Percentiles rank a stretch among this genome's conserved stretches.
These are phyloP conservation scores for Lentinula detonsa DNA, from an alignment of 768 basidiomycete genomes.

Conservation along the genomic window DNA sequence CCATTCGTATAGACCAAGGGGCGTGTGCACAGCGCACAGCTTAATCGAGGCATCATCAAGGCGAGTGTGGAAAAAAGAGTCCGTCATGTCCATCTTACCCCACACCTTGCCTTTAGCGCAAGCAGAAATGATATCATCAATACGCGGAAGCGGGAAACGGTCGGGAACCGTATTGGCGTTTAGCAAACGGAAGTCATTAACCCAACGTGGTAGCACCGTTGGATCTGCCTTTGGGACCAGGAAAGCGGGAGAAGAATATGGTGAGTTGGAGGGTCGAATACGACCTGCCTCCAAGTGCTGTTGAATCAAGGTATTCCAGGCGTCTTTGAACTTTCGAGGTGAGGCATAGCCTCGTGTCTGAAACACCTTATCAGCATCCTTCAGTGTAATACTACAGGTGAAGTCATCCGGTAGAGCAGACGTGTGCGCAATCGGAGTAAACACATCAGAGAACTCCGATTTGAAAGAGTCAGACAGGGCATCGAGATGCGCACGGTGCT, in stretches of 20 bases:
- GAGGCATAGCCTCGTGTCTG: slow-evolving; percentile 14
- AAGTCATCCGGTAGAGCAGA: slow-evolving; percentile 13
- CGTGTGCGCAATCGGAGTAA: too few species aligned
- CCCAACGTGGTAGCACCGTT: slow-evolving; percentile 14
- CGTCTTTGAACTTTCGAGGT: slow-evolving; percentile 23
- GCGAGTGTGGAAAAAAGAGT: slow-evolving; percentile 12
- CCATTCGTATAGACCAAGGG: too few species aligned
- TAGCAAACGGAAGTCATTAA: slow-evolving; percentile 20
- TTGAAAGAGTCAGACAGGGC: too few species aligned
- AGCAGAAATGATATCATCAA: slow-evolving; percentile 31
- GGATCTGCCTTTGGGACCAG: slow-evolving; percentile 26
- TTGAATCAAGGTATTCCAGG: slow-evolving; percentile 21
- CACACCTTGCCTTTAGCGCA: slow-evolving; percentile 12
- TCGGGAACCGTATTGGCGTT: slow-evolving; percentile 19
- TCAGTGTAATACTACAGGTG: slow-evolving; percentile 14
- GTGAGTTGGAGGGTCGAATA: slow-evolving; percentile 16
- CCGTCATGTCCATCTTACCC: not conserved
- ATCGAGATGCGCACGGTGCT: too few species aligned
- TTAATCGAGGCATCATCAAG: slow-evolving; percentile 20
- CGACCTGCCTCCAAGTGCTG: slow-evolving; percentile 23
- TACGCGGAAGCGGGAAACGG: slow-evolving; percentile 16
- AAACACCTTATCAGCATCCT: slow-evolving; percentile 16
- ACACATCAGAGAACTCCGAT: too few species aligned
- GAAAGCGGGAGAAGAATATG: slow-evolving; percentile 23
- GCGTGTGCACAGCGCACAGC: slow-evolving; percentile 26